phyloP scores from a whole-genome alignment of 345 rosid genomes.

The Clausena lansium region DNA sequence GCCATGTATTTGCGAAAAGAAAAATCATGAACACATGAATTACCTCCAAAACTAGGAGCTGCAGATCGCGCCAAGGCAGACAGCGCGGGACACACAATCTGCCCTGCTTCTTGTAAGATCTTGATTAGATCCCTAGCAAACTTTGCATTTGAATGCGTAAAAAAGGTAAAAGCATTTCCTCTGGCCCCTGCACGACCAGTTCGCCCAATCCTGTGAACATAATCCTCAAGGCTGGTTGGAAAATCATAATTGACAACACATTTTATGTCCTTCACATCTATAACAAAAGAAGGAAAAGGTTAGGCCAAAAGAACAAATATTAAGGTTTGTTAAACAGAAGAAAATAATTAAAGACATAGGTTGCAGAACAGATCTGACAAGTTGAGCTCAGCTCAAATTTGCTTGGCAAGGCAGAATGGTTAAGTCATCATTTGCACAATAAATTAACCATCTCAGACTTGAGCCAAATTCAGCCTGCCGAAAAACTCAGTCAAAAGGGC shows the following conservation, averaged over 20 bases:
- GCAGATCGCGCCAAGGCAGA: constrained; percentile 58
- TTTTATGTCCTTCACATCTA: constrained; percentile 99
- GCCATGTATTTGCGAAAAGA: neutral
- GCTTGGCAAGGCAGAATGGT: neutral
- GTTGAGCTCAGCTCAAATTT: neutral
- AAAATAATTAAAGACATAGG: neutral
- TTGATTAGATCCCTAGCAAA: constrained; percentile 83
- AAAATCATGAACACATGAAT: neutral
- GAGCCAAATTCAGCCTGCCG: neutral
- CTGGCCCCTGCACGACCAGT: constrained; percentile 99
- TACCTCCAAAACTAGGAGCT: constrained; percentile 58
- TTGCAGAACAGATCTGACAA: constrained; percentile 2
- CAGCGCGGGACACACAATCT: constrained; percentile 65
- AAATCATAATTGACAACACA: constrained; percentile 97
- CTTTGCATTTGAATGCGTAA: constrained; percentile 80
- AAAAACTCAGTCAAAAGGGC: neutral
- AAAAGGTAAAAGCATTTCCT: constrained; percentile 85
- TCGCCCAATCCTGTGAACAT: constrained; percentile 94
- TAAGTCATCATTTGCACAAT: neutral
- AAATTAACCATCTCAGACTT: neutral
- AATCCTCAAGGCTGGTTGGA: constrained; percentile 88
- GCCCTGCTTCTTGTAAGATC: constrained; percentile 89
- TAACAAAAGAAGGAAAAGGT: constrained; percentile 22
- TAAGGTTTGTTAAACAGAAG: neutral
- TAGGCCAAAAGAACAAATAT: constrained; percentile 10